Percentiles rank a stretch among this genome's conserved stretches.
phyloP scores from a whole-genome alignment of 2,329 filamentous ascomycete genomes.

The Fusarium citri region DNA sequence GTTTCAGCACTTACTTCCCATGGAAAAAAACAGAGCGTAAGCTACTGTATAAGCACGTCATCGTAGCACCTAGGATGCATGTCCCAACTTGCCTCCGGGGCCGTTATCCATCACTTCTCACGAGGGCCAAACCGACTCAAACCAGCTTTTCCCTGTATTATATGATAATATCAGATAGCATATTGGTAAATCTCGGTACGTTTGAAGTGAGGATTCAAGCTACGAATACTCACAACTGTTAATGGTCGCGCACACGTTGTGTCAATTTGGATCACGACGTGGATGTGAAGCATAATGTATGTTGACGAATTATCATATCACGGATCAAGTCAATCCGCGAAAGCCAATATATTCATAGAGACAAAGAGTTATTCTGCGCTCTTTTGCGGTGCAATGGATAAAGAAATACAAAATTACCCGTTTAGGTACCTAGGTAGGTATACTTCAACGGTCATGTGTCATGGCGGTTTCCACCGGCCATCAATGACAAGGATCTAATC shows the following conservation, averaged over 20 bases:
- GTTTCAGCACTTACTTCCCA: background rate
- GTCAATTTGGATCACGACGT: background rate
- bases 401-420: background rate
- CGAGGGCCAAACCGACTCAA: background rate
- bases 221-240: background rate
- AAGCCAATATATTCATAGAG: background rate
- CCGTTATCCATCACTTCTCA: background rate
- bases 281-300: background rate
- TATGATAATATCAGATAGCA: background rate
- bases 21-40: too few relatives aligned
- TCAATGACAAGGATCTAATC: conserved; percentile 50
- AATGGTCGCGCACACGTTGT: background rate
- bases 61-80: background rate
- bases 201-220: background rate
- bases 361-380: background rate
- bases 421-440: too few relatives aligned
- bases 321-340: background rate
- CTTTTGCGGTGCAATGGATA: background rate
- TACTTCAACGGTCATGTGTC: background rate
- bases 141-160: background rate
- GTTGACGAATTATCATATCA: background rate
- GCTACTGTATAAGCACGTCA: background rate
- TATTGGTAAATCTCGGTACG: background rate
- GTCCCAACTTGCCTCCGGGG: background rate
- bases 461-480: conserved; percentile 34